Percentiles rank a stretch among this genome's conserved stretches.
phyloP scores from a whole-genome alignment of 108 stramenopile genomes.

The Cyclostephanos tholiformis region DNA sequence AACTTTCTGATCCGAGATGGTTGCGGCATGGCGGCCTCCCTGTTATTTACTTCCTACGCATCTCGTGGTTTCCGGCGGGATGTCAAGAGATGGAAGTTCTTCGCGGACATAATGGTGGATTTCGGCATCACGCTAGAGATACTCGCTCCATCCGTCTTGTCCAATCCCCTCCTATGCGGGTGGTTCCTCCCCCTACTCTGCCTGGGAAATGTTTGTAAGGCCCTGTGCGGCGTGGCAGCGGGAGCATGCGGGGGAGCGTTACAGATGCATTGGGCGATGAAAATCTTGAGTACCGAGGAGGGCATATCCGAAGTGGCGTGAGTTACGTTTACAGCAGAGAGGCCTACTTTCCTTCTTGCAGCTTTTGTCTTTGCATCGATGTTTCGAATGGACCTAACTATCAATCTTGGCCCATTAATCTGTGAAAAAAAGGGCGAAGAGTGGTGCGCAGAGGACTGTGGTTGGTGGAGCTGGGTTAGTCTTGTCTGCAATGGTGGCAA shows the following conservation, averaged over 20 bases:
- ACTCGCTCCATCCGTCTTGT: conserved; percentile 48
- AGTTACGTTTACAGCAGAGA: not conserved
- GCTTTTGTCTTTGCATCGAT: no score
- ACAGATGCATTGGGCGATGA: conserved; percentile 76
- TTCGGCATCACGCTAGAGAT: conserved; percentile 84
- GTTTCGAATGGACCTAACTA: no score
- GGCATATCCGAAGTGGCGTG: conserved; percentile 44
- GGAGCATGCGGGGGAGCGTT: conserved; percentile 79
- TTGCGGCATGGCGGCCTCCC: conserved; percentile 75
- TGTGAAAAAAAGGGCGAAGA: conserved; percentile 59
- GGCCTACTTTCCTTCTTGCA: not conserved
- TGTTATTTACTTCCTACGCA: conserved; percentile 76
- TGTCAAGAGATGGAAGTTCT: conserved; percentile 80
- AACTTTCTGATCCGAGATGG: conserved; percentile 86
- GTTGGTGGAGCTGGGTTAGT: conserved; percentile 78
- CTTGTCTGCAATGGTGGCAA: conserved; percentile 67
- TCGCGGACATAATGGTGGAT: conserved; percentile 82
- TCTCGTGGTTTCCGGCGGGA: conserved; percentile 65
- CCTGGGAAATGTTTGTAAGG: conserved; percentile 82
- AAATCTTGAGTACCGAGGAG: conserved; percentile 57
- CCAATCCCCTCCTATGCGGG: conserved; percentile 34
- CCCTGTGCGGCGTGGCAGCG: conserved; percentile 85
- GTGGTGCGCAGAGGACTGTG: conserved; percentile 82
- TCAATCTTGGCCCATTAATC: no score
- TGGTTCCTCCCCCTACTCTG: conserved; percentile 73